phyloP scores from a whole-genome alignment of 495 filamentous ascomycete species.

The Polyplosphaeria fusca region DNA sequence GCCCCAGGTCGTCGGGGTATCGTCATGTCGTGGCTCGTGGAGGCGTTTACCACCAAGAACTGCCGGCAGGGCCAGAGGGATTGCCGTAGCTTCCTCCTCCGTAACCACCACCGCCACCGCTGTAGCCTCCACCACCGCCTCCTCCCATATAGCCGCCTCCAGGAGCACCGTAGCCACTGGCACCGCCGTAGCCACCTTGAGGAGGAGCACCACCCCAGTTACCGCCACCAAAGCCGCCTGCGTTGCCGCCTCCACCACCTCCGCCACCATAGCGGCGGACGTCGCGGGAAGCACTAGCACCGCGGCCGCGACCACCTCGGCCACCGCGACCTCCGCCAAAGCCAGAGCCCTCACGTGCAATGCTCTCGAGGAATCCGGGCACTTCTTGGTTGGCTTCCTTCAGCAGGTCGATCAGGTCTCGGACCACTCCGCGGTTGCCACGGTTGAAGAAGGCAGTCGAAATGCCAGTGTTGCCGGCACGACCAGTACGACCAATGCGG shows the following conservation, averaged over 20 bases:
- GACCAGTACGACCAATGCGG: conserved; percentile 98
- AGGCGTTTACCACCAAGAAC: conserved; percentile 87
- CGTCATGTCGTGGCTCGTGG: not conserved
- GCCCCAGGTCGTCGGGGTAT: conserved; percentile 24
- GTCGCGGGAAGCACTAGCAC: conserved; percentile 73
- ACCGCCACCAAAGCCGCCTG: conserved; percentile 49
- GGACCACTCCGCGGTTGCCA: conserved; percentile 94
- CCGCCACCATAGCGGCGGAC: conserved; percentile 76
- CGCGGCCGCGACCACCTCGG: conserved; percentile 67
- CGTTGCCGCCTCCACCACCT: conserved; percentile 48
- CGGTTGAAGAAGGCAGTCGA: conserved; percentile 99
- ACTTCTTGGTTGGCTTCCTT: conserved; percentile 99
- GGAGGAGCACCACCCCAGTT: conserved; percentile 47
- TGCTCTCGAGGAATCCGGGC: conserved; percentile 88
- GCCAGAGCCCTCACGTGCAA: conserved; percentile 87
- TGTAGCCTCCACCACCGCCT: conserved; percentile 46
- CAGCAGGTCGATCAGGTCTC: conserved; percentile 89
- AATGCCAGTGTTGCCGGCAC: conserved; percentile 98
- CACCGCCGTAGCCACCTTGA: conserved; percentile 40
- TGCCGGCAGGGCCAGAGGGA: conserved; percentile 74
- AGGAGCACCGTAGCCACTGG: conserved; percentile 38
- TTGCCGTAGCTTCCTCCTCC: conserved; percentile 70
- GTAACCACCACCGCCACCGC: conserved; percentile 38
- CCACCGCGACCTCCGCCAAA: conserved; percentile 61
- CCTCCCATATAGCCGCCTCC: conserved; percentile 37